phyloP scores from a whole-genome alignment of 2,329 filamentous ascomycete species.

The Fusarium subtropicale region DNA sequence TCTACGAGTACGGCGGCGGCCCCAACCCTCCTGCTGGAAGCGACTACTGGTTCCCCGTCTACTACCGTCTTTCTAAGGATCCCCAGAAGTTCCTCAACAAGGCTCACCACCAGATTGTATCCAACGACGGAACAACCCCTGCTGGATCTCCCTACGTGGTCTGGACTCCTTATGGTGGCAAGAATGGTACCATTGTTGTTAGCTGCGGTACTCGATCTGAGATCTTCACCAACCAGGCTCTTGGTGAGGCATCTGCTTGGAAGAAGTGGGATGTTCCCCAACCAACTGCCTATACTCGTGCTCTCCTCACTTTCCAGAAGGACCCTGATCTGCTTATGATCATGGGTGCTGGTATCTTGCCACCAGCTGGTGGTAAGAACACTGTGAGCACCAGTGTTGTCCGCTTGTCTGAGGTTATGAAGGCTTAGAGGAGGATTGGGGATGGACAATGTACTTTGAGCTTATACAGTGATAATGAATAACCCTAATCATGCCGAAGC shows the following conservation, averaged over 20 bases:
- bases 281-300: slow-evolving; percentile 54
- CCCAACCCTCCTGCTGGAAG: slow-evolving; percentile 46
- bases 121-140: slow-evolving; percentile 51
- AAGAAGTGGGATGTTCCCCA: slow-evolving; percentile 52
- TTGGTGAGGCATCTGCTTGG: slow-evolving; percentile 55
- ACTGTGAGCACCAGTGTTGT: slow-evolving; percentile 55
- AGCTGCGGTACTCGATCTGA: slow-evolving; percentile 54
- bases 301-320: slow-evolving; percentile 52
- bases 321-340: slow-evolving; percentile 55
- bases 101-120: slow-evolving; percentile 49
- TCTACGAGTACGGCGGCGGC: slow-evolving; percentile 70
- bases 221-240: slow-evolving; percentile 57
- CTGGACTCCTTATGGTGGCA: slow-evolving; percentile 58
- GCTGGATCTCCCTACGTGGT: slow-evolving; percentile 58
- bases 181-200: slow-evolving; percentile 59
- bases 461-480: background rate
- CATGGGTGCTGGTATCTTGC: slow-evolving; percentile 59
- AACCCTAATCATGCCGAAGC: background rate
- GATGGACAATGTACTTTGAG: rapidly evolving
- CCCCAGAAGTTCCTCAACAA: slow-evolving; percentile 54
- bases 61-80: slow-evolving; percentile 57
- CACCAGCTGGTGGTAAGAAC: slow-evolving; percentile 59
- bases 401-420: slow-evolving; percentile 44
- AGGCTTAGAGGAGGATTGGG: slow-evolving; percentile 19
- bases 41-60: slow-evolving; percentile 56